Base-by-base conservation (phyloP, 805 yeast species). In the Tetrapisispora nanseiensis region DNA sequence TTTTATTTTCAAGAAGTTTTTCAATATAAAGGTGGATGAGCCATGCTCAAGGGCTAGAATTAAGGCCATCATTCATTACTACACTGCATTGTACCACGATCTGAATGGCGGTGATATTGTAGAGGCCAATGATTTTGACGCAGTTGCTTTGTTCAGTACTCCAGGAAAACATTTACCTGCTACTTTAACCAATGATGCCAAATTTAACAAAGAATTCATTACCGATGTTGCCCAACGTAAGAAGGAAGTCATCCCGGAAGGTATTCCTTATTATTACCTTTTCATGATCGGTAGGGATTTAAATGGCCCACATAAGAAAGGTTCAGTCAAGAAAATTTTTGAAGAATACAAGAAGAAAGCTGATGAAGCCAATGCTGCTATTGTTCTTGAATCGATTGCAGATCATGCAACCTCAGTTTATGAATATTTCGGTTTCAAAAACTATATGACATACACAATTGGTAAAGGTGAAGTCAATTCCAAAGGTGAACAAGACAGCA, bases 391-490 rank as follows among this genome's bases (percentile, higher is more conserved):
- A 41, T 63, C 64, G 12, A 62, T 62, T 31, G 46, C 50, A 26
- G 62, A 57, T 23, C 55, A 55, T 34, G 64, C 66, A 15, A 61
- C 45, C 33, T 43, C 50, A 10, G 63, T 62, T 19, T 62, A 62
- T 36, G 65, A 61, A 46, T 59, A 61, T 34, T 61, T 59, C 39
- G 67, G 66, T 6, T 62, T 61, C 46, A 51, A 51, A 33, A 55
- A 51, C 21, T 54, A 56, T 26, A 39, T 48, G 37, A 50, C 54
- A 5, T 56, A 61, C 41, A 40, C 42, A n/a, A 61, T 47, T 37
- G 67, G 67, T 10, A 52, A 42, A n/a, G 54, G 54, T 8, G 65
- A 61, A 41, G 63, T 59, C 11, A 53, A 62, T 33, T 29, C 51
- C 5, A 33, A 45, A 16, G 66, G 66, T 16, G 42, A 47, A 7